phyloP scores from a whole-genome alignment of 164 flowering plant species.

The Piper longum region DNA sequence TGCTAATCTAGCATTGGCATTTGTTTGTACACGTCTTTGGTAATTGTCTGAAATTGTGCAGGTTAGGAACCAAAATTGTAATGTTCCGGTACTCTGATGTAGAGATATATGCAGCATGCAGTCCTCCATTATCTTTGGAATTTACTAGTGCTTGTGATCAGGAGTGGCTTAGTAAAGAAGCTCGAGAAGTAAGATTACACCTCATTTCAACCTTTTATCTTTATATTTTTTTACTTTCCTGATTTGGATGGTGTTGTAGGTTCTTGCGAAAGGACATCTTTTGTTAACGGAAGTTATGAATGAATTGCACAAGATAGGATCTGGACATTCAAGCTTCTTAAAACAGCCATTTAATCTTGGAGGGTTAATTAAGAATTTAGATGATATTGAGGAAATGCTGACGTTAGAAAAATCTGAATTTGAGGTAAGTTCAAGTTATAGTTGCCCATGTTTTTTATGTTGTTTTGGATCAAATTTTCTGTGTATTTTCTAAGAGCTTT shows the following conservation, averaged over 20 bases:
- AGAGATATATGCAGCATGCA: conserved; percentile 36
- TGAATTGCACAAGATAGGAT: conserved; percentile 29
- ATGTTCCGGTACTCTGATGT: conserved; percentile 70
- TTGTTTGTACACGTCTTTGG: too few relatives aligned
- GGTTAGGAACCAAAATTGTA: conserved; percentile 71
- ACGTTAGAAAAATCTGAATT: conserved; percentile 47
- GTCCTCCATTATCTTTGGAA: conserved; percentile 64
- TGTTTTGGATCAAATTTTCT: background rate
- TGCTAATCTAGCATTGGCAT: background rate
- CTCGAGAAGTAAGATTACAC: conserved; percentile 36
- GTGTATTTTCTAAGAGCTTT: background rate
- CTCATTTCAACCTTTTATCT: conserved; percentile 1
- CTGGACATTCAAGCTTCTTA: conserved; percentile 22
- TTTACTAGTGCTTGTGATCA: conserved; percentile 28
- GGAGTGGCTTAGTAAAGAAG: conserved; percentile 44
- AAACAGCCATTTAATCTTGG: conserved; percentile 15
- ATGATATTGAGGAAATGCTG: conserved; percentile 54
- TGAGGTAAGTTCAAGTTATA: conserved; percentile 43
- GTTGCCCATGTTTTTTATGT: background rate
- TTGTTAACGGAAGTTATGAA: conserved; percentile 48
- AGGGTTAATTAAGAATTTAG: conserved; percentile 27
- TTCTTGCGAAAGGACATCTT: conserved; percentile 36
- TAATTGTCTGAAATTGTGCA: conserved; percentile 14
- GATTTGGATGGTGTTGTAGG: conserved; percentile 20
- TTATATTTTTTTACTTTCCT: conserved; percentile 1